A percentile compares a stretch with the other conserved stretches of the same genome.
phyloP scores from a whole-genome alignment of 2,329 filamentous ascomycete species.

The Hymenoscyphus albidus region DNA sequence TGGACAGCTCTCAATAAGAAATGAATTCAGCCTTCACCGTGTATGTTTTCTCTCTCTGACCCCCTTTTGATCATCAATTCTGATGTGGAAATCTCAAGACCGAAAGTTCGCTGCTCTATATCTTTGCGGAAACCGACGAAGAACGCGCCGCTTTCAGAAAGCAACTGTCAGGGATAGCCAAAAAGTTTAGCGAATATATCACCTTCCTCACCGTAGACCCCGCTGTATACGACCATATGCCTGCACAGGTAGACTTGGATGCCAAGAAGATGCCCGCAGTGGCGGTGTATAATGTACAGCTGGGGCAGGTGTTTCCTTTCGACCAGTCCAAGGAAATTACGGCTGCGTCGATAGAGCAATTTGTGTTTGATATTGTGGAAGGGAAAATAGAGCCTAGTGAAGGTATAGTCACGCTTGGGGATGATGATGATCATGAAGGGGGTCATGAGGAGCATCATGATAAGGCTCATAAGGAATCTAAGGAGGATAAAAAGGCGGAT shows the following conservation, averaged over 20 bases:
- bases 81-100: conserved; percentile 28
- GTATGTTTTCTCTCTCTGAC: conserved; percentile 27
- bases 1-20: conserved; percentile 43
- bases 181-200: conserved; percentile 44
- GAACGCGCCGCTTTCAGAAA: conserved; percentile 38
- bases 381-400: not conserved
- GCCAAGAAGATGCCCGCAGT: conserved; percentile 35
- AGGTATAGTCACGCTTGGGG: too few species aligned
- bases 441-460: not conserved
- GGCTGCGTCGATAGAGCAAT: conserved; percentile 39
- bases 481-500: too few species aligned
- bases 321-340: conserved; percentile 31
- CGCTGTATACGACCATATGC: conserved; percentile 44
- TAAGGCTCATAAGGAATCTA: too few species aligned
- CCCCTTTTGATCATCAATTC: not conserved
- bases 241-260: conserved; percentile 39
- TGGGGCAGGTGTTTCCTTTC: conserved; percentile 44
- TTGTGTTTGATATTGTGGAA: conserved; percentile 34
- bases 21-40: conserved; percentile 41
- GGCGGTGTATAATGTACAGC: conserved; percentile 44
- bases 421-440: not conserved
- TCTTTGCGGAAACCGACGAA: conserved; percentile 33
- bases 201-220: conserved; percentile 46
- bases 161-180: conserved; percentile 42
- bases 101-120: conserved; percentile 39